A percentile compares a stretch with the other conserved stretches of the same genome.
phyloP scores from a whole-genome alignment of 2,329 filamentous ascomycete species.

The Cylindrodendrum hubeiense region DNA sequence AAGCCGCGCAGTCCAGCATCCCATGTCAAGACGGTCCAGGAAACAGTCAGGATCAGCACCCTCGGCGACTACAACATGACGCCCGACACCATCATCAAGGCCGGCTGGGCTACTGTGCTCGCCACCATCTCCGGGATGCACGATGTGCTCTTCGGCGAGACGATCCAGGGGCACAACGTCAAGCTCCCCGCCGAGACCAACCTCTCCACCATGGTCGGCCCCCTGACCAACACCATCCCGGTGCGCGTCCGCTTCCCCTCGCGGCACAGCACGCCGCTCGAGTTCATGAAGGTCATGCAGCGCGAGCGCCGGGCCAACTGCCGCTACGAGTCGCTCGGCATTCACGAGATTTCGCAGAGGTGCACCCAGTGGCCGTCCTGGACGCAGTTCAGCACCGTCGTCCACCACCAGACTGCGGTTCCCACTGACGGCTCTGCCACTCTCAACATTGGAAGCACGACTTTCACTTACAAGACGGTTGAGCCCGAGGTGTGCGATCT shows the following conservation, averaged over 20 bases:
- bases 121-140: conserved; percentile 60
- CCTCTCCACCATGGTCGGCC: conserved; percentile 62
- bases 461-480: conserved; percentile 58
- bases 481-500: conserved; percentile 56
- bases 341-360: conserved; percentile 63
- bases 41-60: conserved; percentile 56
- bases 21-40: conserved; percentile 54
- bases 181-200: conserved; percentile 65
- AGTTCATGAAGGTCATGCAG: conserved; percentile 63
- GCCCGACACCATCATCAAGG: conserved; percentile 67
- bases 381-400: conserved; percentile 66
- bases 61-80: conserved; percentile 59
- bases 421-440: conserved; percentile 52
- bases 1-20: conserved; percentile 55
- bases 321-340: conserved; percentile 64
- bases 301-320: conserved; percentile 61
- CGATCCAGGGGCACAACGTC: conserved; percentile 61
- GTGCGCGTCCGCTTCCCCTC: conserved; percentile 62
- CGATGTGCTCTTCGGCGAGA: conserved; percentile 69
- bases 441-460: conserved; percentile 59
- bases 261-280: conserved; percentile 58
- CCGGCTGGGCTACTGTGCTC: conserved; percentile 69
- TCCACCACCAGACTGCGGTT: conserved; percentile 59
- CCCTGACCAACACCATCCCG: conserved; percentile 60
- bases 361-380: conserved; percentile 68